Evolutionary conservation across 495 filamentous ascomycete genomes (phyloP).

Genomic region (Baudoinia panamericana): DNA sequence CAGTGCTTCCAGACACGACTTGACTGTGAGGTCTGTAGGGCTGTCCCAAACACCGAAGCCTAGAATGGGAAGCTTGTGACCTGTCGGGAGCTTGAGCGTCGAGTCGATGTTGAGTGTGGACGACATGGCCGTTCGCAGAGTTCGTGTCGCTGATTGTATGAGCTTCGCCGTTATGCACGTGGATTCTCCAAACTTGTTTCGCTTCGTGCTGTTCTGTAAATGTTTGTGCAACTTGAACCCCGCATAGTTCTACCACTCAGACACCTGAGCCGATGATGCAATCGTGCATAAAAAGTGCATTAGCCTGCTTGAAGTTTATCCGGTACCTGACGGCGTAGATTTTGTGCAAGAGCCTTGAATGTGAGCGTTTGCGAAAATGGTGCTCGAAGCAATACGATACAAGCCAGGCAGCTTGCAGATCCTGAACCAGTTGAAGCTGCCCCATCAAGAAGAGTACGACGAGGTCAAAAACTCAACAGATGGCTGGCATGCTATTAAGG

Average conservation of each 20-base stretch:
- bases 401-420: slow-evolving; percentile 62
- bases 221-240: too few relatives aligned
- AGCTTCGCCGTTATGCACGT: too few relatives aligned
- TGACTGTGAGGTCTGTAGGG: slow-evolving; percentile 36
- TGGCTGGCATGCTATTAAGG: slow-evolving; percentile 82
- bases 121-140: neutral
- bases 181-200: too few relatives aligned
- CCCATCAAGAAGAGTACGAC: slow-evolving; percentile 74
- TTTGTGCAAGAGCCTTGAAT: neutral
- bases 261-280: too few relatives aligned
- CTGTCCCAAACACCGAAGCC: slow-evolving; percentile 64
- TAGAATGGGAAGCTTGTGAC: slow-evolving; percentile 47
- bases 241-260: too few relatives aligned
- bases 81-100: slow-evolving; percentile 40
- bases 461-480: slow-evolving; percentile 59
- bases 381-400: slow-evolving; percentile 82
- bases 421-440: slow-evolving; percentile 78
- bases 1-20: slow-evolving; percentile 49
- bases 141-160: too few relatives aligned
- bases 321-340: slow-evolving; percentile 8
- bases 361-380: slow-evolving; percentile 30
- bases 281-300: too few relatives aligned
- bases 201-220: too few relatives aligned
- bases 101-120: slow-evolving; percentile 35
- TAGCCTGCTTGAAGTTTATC: slow-evolving; percentile 6